phyloP scores from a whole-genome alignment of 441 rosid species.

The Arabidopsis lyrata region DNA sequence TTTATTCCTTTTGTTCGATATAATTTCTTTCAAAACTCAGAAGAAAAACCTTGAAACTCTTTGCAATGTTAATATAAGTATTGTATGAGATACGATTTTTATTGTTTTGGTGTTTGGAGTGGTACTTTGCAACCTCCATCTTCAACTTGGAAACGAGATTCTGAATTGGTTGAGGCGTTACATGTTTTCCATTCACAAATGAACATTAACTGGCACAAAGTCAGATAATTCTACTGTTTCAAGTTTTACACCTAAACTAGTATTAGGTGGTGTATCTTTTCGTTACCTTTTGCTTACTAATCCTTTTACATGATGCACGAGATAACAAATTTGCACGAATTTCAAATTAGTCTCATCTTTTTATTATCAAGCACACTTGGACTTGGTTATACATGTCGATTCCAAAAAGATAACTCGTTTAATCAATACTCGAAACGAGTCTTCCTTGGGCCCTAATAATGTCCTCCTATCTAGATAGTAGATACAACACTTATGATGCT shows the following conservation, averaged over 20 bases:
- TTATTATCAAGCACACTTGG: background rate
- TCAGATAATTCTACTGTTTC: background rate
- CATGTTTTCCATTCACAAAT: background rate
- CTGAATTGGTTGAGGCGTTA: background rate
- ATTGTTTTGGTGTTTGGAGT: background rate
- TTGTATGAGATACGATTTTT: conserved; percentile 36
- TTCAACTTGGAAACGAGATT: background rate
- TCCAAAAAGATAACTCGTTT: too few species aligned
- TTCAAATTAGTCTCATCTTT: background rate
- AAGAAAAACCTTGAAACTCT: conserved; percentile 38
- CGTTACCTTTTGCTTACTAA: background rate
- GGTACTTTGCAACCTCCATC: background rate
- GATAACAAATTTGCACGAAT: background rate
- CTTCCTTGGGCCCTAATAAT: too few species aligned
- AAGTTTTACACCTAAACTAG: background rate
- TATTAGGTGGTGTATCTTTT: background rate
- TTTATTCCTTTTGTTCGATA: conserved; percentile 29
- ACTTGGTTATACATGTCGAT: background rate
- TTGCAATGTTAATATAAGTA: conserved; percentile 47
- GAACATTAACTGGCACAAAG: background rate
- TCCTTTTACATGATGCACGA: background rate
- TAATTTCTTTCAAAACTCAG: conserved; percentile 33
- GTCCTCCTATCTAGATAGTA: too few species aligned
- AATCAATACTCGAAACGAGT: background rate
- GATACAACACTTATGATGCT: too few species aligned